Conservation (phyloP, 116 monocot species). For the Posidonia oceanica region DNA sequence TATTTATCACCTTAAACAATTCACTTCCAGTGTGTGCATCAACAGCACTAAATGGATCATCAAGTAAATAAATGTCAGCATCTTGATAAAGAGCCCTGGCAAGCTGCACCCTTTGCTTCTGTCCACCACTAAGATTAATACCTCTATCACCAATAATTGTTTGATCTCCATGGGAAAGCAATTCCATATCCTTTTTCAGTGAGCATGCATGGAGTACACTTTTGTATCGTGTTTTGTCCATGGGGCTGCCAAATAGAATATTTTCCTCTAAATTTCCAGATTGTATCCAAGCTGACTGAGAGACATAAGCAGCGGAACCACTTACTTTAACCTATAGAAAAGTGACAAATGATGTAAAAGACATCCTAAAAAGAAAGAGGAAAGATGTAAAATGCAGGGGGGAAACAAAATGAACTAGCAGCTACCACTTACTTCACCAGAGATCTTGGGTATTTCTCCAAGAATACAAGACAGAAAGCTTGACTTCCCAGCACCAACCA, state of each 20-base stretch:
- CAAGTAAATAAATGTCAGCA: slow-evolving; percentile 92
- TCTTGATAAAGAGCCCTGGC: slow-evolving; percentile 98
- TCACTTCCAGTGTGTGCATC: slow-evolving; percentile 95
- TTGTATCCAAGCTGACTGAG: slow-evolving; percentile 98
- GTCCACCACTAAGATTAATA: slow-evolving; percentile 94
- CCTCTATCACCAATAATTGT: slow-evolving; percentile 98
- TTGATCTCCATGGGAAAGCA: slow-evolving; percentile 86
- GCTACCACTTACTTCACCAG: slow-evolving; percentile 69
- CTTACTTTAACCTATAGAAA: slow-evolving; percentile 59
- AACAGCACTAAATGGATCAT: slow-evolving; percentile 97
- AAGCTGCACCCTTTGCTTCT: slow-evolving; percentile 94
- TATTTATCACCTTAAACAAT: slow-evolving; percentile 60
- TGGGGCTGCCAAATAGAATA: slow-evolving; percentile 78
- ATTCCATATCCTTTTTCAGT: slow-evolving; percentile 81
- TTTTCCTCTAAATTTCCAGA: slow-evolving; percentile 89
- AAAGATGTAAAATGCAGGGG: not conserved
- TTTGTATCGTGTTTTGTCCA: slow-evolving; percentile 72
- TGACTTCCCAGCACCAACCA: slow-evolving; percentile 88
- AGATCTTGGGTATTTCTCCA: slow-evolving; percentile 91
- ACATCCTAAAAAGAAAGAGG: slow-evolving; percentile 1
- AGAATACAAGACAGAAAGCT: slow-evolving; percentile 88
- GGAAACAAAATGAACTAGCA: not conserved
- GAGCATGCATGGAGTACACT: slow-evolving; percentile 82
- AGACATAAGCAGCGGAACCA: slow-evolving; percentile 81
- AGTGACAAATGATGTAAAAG: not conserved